Evolutionary conservation across 192 early-diverging fungal species (phyloP), one percentile per base, ranked within the genome.

Genomic region (Linnemannia schmuckeri): DNA sequence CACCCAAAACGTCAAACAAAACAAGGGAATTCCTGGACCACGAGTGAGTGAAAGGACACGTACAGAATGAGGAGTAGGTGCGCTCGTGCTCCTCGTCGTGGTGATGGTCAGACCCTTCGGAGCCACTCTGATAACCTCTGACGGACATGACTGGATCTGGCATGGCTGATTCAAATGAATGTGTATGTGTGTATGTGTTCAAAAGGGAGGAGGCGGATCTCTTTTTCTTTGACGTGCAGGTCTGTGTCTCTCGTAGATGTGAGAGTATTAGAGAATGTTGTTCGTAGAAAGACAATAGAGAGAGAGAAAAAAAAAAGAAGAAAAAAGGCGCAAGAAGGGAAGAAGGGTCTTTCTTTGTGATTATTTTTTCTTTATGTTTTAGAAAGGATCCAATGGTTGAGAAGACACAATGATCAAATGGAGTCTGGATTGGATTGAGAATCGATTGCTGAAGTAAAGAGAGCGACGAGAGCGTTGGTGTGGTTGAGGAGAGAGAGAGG

Each of bases 31-130:
- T 63, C 57, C 30, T 33, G 30, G n/a, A 33, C 61, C 61, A 66
- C 27, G 61, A 66, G 49, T 52, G 49, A 49, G 47, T 63, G 61
- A 7, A 63, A 24, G 68, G 33, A 33, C 47, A 79, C 73, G 13
- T 80, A 86, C 83, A 77, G 35, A 86, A 80, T 30, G 83, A 74
- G 63, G 83, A 57, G 42, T 73, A 73, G 75, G 72, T 80, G 40
- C 78, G 78, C 37, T 85, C 83, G 38, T 75, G 78, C 33, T 86
- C 83, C 6, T 86, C 83, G 12, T 80, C 83, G 8, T 86, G 83
- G 46, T 44, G 83, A 77, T 80, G 83, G 37, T 86, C 83, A 41
- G 83, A 86, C 77, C 77, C 83, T 42, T 77, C 83, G 18, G 78
- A 77, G 38, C 78, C 78, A 70, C 78, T 85, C 44, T 85, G 77